Evolutionary conservation across 306 rosid genomes (phyloP).

Genomic region (Parietaria judaica): DNA sequence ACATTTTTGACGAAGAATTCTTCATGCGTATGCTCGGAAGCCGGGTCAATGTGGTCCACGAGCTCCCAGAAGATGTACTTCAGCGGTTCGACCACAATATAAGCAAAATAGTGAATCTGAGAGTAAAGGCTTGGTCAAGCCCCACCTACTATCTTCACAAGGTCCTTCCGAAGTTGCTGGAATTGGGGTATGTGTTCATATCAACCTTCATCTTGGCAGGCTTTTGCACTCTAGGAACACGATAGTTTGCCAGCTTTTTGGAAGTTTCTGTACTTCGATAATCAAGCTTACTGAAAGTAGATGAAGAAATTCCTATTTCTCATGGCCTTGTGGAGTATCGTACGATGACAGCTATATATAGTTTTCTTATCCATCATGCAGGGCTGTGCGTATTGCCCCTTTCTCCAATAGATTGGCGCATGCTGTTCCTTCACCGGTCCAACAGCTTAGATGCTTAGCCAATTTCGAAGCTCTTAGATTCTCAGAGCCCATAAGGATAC

Average conservation of each 20-base stretch:
- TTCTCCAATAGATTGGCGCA: constrained; percentile 93
- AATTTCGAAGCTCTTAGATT: constrained; percentile 84
- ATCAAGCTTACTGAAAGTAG: neutral
- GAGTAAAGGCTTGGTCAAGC: constrained; percentile 97
- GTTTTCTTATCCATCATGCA: constrained; percentile 36
- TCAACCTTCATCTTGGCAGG: neutral
- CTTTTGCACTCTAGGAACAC: neutral
- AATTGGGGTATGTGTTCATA: constrained; percentile 46
- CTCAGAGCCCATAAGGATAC: constrained; percentile 67
- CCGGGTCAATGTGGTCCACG: constrained; percentile 65
- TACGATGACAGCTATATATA: constrained; percentile 30
- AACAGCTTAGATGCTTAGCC: constrained; percentile 72
- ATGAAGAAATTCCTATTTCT: neutral
- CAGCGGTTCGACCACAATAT: constrained; percentile 72
- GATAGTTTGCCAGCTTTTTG: neutral
- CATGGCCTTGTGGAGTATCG: constrained; percentile 5
- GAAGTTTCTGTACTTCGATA: neutral
- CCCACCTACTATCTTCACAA: constrained; percentile 74
- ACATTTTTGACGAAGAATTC: constrained; percentile 83
- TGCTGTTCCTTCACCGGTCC: constrained; percentile 68
- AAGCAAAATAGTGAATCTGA: constrained; percentile 85
- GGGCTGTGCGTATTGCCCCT: constrained; percentile 95
- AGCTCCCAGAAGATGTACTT: constrained; percentile 68
- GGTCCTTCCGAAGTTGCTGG: constrained; percentile 83
- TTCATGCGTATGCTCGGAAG: constrained; percentile 60